Percentiles rank a stretch among this genome's conserved stretches.
These are phyloP conservation scores for Termitomyces heimii DNA, from an alignment of 768 basidiomycete genomes.

Conservation along the genomic window DNA sequence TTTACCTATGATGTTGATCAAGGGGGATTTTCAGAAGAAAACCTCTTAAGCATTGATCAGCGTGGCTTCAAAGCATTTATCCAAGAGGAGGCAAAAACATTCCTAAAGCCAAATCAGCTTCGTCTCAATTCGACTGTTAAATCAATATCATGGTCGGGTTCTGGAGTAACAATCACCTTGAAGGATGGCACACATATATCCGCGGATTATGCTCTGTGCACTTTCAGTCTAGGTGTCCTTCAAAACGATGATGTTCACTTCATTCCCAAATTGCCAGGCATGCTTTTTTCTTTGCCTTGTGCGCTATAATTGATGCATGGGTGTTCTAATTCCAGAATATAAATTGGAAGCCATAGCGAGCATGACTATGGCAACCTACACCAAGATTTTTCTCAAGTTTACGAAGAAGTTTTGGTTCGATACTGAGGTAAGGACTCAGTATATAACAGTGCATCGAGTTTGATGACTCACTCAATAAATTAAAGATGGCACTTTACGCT, in stretches of 20 bases:
- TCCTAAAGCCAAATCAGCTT: conserved; percentile 40
- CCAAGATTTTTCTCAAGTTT: too few species aligned
- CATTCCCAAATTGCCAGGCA: conserved; percentile 43
- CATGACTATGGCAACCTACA: too few species aligned
- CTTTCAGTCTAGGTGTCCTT: conserved; percentile 67
- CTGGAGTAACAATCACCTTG: conserved; percentile 44
- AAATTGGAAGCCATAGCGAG: too few species aligned
- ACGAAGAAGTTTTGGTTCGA: too few species aligned
- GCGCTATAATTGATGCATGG: not conserved
- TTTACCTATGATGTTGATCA: conserved; percentile 45
- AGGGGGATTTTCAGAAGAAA: conserved; percentile 54
- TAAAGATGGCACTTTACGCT: too few species aligned
- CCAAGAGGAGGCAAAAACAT: conserved; percentile 49
- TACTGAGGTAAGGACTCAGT: too few species aligned
- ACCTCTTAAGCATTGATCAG: conserved; percentile 51
- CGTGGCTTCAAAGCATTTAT: conserved; percentile 56
- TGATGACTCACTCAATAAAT: not conserved
- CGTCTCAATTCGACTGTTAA: conserved; percentile 46
- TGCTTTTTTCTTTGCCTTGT: too few species aligned
- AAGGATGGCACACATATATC: conserved; percentile 34
- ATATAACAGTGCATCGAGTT: not conserved
- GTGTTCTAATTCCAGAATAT: not conserved
- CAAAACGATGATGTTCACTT: conserved; percentile 58
- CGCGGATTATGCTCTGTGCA: conserved; percentile 57
- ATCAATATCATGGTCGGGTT: conserved; percentile 36